Base-by-base conservation (phyloP, 208 protist genomes). In the Crithidia bombi region DNA sequence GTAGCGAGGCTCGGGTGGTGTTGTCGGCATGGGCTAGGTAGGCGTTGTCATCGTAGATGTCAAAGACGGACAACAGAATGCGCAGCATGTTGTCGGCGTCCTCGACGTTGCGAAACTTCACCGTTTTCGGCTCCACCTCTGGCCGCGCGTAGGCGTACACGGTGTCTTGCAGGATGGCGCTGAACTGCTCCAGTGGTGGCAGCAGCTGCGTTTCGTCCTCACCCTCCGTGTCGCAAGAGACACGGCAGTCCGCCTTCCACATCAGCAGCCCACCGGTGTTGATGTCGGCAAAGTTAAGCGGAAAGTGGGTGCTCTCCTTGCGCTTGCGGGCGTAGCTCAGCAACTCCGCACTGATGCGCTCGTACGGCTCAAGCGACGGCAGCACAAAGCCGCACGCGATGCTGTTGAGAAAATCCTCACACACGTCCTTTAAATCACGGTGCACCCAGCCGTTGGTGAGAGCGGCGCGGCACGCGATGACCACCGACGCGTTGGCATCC, bases 21-120 rank as follows among this genome's bases (percentile, higher is more conserved):
- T 96, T 95, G 69, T 96, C 92, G 19, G 86, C 75, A 75, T 95
- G 88, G 11, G 88, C 78, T 9, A 96, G 78, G 79, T 93, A 95
- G 28, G 78, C 92, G 65, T 91, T 90, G 47, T 96, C 92, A 25
- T 94, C 85, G 65, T 96, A 96, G 44, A 96, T 79, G 43, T 83
- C 81, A 73, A 96, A 92, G n/a, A 78, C 78, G 30, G 83, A 89
- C 46, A 96, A 80, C 6, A 96, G 64, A 17, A 94, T 76, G 46
- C 89, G 89, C 36, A 95, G 75, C 79, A 96, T 91, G 58, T 92
- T 89, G 65, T 94, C 89, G 0, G 86, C 87, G 57, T 95, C 87
- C 57, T 92, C 87, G 51, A 83, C 58, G 59, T 82, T 91, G 71
- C 86, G 86, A 59, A 94, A 94, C 28, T 87, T 89, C n/a, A 90